Evolutionary conservation across 805 yeast genomes (phyloP), one percentile per base, ranked within the genome.

Genomic region (Wickerhamiella brachini): DNA sequence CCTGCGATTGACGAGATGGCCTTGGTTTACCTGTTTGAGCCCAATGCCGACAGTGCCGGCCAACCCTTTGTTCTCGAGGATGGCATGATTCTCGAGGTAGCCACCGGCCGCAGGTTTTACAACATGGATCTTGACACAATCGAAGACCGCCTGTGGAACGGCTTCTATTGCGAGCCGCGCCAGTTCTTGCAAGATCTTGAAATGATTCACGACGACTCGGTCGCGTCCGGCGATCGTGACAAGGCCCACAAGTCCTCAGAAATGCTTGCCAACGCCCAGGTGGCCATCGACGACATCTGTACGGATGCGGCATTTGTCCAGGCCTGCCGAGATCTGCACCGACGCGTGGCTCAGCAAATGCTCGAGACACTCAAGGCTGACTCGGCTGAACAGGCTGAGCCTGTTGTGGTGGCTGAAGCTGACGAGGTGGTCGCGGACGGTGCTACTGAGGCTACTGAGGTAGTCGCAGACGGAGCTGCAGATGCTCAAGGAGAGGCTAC

Each of bases 141-240:
- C 34, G 98, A 93, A 62, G 97, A 93, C 63, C 74, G 98, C 53
- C 68, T 93, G 50, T 93, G 98, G 98, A 93, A 93, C 65, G 98
- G 98, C 0, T 93, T 68, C 65, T 93, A 93, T 62, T 81, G 86
- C 39, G 96, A 88, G 60, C 97, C 97, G 13, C 81, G 79, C 56
- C 97, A 93, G 64, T 90, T 85, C 62, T 68, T 89, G 58, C 78
- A 76, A 57, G 98, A 93, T 62, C 76, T 93, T 44, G 87, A 82
- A 61, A 75, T 84, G 78, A 90, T 93, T 39, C 81, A 85, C 44
- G 73, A 73, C 34, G 99, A 93, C 68, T 76, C 95, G 0, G 72
- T 75, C 34, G 78, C 80, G 0, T 67, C 75, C 2, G 86, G 85
- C 0, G 97, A 90, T 57, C 74, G 97, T 44, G 98, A 93, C 53